These are phyloP conservation scores for Exophiala phaeomuriformis DNA, from an alignment of 2,329 filamentous ascomycete genomes.

Conservation along the genomic window DNA sequence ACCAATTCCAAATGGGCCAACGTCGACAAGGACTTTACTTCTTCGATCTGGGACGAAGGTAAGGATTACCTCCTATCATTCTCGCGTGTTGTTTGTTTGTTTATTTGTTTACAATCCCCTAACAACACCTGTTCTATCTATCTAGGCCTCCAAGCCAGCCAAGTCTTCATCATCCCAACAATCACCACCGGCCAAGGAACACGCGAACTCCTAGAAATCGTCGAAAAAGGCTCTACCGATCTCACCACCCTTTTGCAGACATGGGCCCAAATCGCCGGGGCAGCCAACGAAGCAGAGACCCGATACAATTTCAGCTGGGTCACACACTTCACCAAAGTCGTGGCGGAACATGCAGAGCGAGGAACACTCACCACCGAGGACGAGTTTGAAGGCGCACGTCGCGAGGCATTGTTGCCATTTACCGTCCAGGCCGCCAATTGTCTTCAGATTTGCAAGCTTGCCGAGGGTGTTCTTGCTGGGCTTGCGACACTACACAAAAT, in stretches of 20 bases:
- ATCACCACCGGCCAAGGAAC: constrained; percentile 6
- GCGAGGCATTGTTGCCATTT: no score
- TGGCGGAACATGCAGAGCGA: no score
- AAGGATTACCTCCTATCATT: background rate
- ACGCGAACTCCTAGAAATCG: constrained; percentile 3
- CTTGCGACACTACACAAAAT: constrained; percentile 13
- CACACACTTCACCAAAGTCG: no score
- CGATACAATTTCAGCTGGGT: no score
- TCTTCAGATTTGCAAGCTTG: background rate
- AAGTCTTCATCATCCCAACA: constrained; percentile 14
- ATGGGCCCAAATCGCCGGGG: background rate
- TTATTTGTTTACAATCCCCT: background rate
- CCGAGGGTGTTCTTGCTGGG: constrained; percentile 2
- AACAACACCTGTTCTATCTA: background rate
- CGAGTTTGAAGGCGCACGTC: no score
- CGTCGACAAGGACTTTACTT: constrained; percentile 7
- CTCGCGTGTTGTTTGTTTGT: background rate
- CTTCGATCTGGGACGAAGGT: constrained; percentile 6
- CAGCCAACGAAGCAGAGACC: no score
- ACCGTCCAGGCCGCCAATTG: background rate
- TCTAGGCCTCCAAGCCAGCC: constrained; percentile 6
- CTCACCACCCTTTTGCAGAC: background rate
- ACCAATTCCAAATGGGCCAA: constrained; percentile 3
- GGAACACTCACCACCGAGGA: no score
- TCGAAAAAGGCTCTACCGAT: constrained; percentile 3